Evolutionary conservation across 257 asterid species (phyloP), one percentile per base, ranked within the genome.

Genomic region (Lantana camara): DNA sequence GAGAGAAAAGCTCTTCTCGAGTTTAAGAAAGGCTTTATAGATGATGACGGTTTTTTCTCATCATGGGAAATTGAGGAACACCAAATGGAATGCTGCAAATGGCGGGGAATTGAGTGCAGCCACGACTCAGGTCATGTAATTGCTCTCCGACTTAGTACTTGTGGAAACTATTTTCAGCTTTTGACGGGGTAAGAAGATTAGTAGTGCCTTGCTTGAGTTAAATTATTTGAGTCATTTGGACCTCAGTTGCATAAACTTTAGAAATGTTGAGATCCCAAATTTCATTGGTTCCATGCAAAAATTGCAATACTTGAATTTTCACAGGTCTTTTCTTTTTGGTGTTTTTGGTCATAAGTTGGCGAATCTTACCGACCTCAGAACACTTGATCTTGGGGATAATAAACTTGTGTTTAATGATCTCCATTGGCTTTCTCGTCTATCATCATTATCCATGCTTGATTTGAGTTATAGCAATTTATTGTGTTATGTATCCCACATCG

Each of bases 11-110:
- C 32, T 27, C 32, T 27, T 27, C 32, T 27, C 4, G 5, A 5
- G 32, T 27, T 27, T 5, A 27, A 27, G 32, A 27, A 27, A 27
- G 32, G 32, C 4, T 2, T 27, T 27, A 5, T 27, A 27, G 32
- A 27, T 27, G 32, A 27, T 2, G 32, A 4, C 1, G 66, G 60
- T 1, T 9, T 38, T 15, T 67, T 74, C 29, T 68, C 59, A 0
- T 71, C 81, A 0, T 79, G 88, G 88, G 69, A 68, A 41, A 27
- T 9, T 12, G 78, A 62, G 19, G 74, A 62, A 29, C 24, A 42
- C 23, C 13, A 32, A 21, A 54, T 50, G 41, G 82, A 79, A 21
- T 82, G 88, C 67, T 82, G 85, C 60, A 16, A 53, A 12, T 82
- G 88, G 85, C 7, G n/a, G 1, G 78, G 78, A 0, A 57, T 82